Evolutionary conservation across 176 grass and related monocot species (phyloP).

Genomic region (Oryza rufipogon): DNA sequence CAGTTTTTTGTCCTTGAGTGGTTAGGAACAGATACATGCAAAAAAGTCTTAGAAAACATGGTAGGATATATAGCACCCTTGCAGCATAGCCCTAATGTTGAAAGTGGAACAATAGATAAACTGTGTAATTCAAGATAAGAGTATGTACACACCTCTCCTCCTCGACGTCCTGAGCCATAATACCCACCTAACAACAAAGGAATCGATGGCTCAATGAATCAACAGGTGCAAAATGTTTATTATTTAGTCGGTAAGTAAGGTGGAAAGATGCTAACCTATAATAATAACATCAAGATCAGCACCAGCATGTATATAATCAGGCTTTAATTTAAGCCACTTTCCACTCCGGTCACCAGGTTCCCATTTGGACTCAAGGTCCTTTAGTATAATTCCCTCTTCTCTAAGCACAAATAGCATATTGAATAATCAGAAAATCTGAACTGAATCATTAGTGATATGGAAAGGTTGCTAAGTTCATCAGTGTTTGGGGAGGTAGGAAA

Average conservation of each 20-base stretch:
- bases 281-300: slow-evolving; percentile 95
- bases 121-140: slow-evolving; percentile 23
- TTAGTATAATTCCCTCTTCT: slow-evolving; percentile 91
- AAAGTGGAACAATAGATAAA: slow-evolving; percentile 15
- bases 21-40: slow-evolving; percentile 8
- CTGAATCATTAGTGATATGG: not conserved
- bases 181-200: slow-evolving; percentile 72
- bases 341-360: slow-evolving; percentile 88
- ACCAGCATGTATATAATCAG: slow-evolving; percentile 92
- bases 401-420: slow-evolving; percentile 48
- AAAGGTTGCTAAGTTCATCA: slow-evolving; percentile 2
- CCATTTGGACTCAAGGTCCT: slow-evolving; percentile 96
- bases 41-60: slow-evolving; percentile 1
- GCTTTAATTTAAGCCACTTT: slow-evolving; percentile 98
- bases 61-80: slow-evolving; percentile 25
- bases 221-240: slow-evolving; percentile 25
- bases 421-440: slow-evolving; percentile 31
- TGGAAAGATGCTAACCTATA: slow-evolving; percentile 68
- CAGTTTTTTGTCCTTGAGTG: not conserved
- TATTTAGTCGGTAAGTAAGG: slow-evolving; percentile 14
- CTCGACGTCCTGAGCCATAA: slow-evolving; percentile 91
- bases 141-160: slow-evolving; percentile 69
- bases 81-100: slow-evolving; percentile 8
- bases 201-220: slow-evolving; percentile 11
- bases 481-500: slow-evolving; percentile 20